Evolutionary conservation across 2,329 filamentous ascomycete species (phyloP), one percentile per base, ranked within the genome.

Genomic region (Clonostachys chloroleuca): DNA sequence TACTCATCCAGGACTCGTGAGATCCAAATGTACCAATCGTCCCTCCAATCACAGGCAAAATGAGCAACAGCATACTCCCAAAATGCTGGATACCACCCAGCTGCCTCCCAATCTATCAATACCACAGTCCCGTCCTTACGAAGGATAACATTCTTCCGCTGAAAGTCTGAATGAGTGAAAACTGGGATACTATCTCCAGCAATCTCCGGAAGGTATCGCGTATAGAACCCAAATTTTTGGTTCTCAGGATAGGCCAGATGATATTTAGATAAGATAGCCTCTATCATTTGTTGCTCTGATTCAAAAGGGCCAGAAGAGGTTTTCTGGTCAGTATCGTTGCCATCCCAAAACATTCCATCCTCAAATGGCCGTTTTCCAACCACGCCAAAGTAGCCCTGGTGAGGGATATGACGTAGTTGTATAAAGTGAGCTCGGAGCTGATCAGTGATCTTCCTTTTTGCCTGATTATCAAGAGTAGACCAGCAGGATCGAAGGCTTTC

Each of bases 21-120:
- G 4, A 59, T n/a, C 40, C 52, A 58, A 9, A 51, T 43, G 36
- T 53, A 50, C 54, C 54, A 59, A 20, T 58, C 55, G 36, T 58
- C 55, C 4, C 47, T 47, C 51, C 49, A 60, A 45, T 45, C 33
- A 24, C 49, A 18, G 14, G 51, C 49, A 40, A 47, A 52, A 18
- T 42, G 54, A 12, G 51, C 52, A 6, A 40, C 39, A 20, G 49
- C 43, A 44, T 58, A 59, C 48, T 59, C 55, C 54, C 52, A 59
- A 40, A 55, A 60, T 2, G 13, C 47, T 3, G 54, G 56, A 49
- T 53, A 57, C 56, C 49, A 60, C 3, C 47, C 52, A 6, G 55
- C 50, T 40, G 47, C 49, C 36, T 59, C 56, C 56, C 53, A 56
- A 40, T 57, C 55, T 30, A 58, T 50, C 6, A 59, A 45, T 4